Percentiles rank a stretch among this genome's conserved stretches.
phyloP scores from a whole-genome alignment of 371 early-diverging fungal genomes.

The Chytridiales sp. region DNA sequence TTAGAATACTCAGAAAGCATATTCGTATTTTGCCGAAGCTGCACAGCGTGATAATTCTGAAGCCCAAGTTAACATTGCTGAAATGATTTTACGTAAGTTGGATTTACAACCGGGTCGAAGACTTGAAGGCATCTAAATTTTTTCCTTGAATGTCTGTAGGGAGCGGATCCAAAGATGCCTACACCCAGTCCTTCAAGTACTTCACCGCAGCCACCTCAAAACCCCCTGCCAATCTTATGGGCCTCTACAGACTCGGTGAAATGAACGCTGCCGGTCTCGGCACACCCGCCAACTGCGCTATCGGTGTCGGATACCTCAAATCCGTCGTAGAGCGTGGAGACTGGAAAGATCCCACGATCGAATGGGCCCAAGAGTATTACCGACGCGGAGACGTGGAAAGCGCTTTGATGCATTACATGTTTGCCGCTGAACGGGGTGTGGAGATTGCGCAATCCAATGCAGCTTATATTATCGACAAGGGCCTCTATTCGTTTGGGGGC shows the following conservation, averaged over 20 bases:
- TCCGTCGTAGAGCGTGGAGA: conserved; percentile 74
- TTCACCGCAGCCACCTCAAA: conserved; percentile 43
- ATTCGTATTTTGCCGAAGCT: conserved; percentile 35
- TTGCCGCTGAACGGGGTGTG: conserved; percentile 84
- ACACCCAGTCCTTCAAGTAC: conserved; percentile 18
- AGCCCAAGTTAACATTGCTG: conserved; percentile 50
- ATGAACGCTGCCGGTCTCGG: conserved; percentile 51
- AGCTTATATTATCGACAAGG: conserved; percentile 81
- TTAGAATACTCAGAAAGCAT: conserved; percentile 31
- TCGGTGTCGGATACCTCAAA: conserved; percentile 64
- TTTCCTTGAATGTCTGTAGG: conserved; percentile 5
- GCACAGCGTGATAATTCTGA: conserved; percentile 47
- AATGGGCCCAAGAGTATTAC: conserved; percentile 57
- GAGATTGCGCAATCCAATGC: conserved; percentile 83
- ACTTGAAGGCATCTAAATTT: conserved; percentile 1
- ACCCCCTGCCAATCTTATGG: conserved; percentile 63
- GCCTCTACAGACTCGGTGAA: conserved; percentile 73
- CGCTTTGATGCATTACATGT: conserved; percentile 68
- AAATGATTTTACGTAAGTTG: conserved; percentile 29
- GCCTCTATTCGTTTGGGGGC: conserved; percentile 9
- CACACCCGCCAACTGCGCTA: conserved; percentile 26
- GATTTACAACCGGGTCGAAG: background rate
- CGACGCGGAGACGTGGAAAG: conserved; percentile 65
- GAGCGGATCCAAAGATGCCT: conserved; percentile 19
- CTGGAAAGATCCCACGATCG: conserved; percentile 72